A percentile compares a stretch with the other conserved stretches of the same genome.
phyloP scores from a whole-genome alignment of 169 alveolate genomes.

The Plasmodium sp. region DNA sequence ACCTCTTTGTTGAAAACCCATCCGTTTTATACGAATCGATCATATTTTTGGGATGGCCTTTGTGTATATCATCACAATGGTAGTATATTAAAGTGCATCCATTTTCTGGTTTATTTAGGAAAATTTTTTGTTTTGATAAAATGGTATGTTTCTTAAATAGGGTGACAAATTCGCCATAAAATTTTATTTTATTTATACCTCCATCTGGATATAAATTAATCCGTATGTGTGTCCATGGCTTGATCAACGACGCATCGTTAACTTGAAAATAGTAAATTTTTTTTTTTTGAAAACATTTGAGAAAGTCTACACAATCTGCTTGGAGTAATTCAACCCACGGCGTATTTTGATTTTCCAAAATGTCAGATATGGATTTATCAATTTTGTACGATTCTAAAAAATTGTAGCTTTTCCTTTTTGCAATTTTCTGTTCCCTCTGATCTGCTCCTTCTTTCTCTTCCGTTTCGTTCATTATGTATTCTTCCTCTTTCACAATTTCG shows the following conservation, averaged over 20 bases:
- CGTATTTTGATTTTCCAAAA: constrained; percentile 58
- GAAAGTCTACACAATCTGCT: constrained; percentile 73
- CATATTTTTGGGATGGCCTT: constrained; percentile 65
- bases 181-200: constrained; percentile 64
- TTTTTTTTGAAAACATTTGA: constrained; percentile 34
- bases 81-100: constrained; percentile 66
- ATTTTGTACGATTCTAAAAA: constrained; percentile 71
- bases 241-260: constrained; percentile 32
- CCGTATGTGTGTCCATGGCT: constrained; percentile 72
- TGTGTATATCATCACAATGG: constrained; percentile 52
- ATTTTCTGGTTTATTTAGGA: constrained; percentile 72
- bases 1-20: constrained; percentile 62
- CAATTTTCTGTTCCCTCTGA: neutral
- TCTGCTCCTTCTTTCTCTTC: neutral
- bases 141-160: constrained; percentile 71
- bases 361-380: constrained; percentile 67
- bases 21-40: constrained; percentile 50
- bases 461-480: constrained; percentile 37
- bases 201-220: constrained; percentile 75
- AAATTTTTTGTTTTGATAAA: constrained; percentile 59
- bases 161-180: constrained; percentile 61
- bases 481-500: constrained; percentile 62
- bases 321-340: constrained; percentile 74
- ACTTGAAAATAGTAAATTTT: constrained; percentile 56
- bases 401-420: constrained; percentile 47